Evolutionary conservation across 306 rosid species (phyloP).

Genomic region (Lathyrus oleraceus): DNA sequence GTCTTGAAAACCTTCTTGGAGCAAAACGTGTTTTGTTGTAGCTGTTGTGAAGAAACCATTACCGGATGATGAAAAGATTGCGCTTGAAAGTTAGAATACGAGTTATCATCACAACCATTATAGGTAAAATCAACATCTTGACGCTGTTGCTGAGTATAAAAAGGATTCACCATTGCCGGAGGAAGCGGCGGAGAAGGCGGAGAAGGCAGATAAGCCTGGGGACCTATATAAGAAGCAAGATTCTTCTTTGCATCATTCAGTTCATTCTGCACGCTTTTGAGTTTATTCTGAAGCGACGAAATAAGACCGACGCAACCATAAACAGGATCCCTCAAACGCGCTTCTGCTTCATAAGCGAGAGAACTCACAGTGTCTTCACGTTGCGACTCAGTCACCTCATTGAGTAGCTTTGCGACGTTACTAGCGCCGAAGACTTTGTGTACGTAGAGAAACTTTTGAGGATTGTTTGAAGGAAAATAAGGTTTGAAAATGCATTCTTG

Average conservation of each 20-base stretch:
- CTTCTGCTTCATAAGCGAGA: constrained; percentile 45
- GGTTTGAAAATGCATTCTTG: constrained; percentile 80
- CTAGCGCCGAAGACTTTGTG: constrained; percentile 83
- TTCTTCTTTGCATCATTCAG: constrained; percentile 34
- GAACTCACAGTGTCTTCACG: constrained; percentile 67
- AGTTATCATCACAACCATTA: background rate
- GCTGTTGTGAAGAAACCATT: constrained; percentile 39
- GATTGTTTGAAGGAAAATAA: constrained; percentile 78
- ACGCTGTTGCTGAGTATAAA: background rate
- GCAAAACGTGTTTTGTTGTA: background rate
- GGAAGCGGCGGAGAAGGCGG: background rate
- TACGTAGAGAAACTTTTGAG: constrained; percentile 67
- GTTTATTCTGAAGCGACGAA: constrained; percentile 28
- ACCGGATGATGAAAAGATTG: constrained; percentile 1
- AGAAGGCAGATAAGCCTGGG: background rate
- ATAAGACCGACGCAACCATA: constrained; percentile 45
- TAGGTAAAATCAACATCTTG: background rate
- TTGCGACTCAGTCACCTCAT: constrained; percentile 55
- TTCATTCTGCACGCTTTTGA: constrained; percentile 28
- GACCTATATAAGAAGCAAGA: constrained; percentile 27
- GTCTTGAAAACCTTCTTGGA: constrained; percentile 24
- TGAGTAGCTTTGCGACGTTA: constrained; percentile 66
- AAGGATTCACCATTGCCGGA: background rate
- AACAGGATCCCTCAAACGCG: constrained; percentile 44
- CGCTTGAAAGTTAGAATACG: background rate